Conservation (phyloP, 257 asterid genomes). For the Thymus quinquecostatus region DNA sequence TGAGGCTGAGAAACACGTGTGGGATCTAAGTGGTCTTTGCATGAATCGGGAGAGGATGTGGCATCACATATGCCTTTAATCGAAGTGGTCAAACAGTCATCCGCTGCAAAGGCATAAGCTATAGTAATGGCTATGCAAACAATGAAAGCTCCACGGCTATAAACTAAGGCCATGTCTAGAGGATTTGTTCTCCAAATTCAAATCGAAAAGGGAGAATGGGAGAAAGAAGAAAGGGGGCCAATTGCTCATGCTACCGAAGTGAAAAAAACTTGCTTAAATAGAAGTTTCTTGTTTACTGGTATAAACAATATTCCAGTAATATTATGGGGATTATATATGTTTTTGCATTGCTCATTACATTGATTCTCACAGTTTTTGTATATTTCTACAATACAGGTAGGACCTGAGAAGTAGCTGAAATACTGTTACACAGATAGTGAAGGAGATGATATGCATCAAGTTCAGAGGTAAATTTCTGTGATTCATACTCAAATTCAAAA, state of each 20-base stretch:
- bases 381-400: background rate
- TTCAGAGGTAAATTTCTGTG: background rate
- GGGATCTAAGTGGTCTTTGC: background rate
- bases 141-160: background rate
- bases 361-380: background rate
- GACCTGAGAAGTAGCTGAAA: background rate
- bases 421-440: background rate
- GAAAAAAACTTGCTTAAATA: slow-evolving; percentile 20
- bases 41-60: background rate
- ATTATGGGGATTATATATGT: background rate
- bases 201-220: too few relatives aligned
- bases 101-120: slow-evolving; percentile 5
- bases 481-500: background rate
- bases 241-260: background rate
- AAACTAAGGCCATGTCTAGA: background rate
- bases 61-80: background rate
- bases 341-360: background rate
- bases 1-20: background rate
- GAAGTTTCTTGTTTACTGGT: background rate
- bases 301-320: background rate
- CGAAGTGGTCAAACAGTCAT: background rate
- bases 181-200: too few relatives aligned
- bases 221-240: background rate
- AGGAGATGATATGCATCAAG: background rate
- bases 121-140: background rate